phyloP scores from a whole-genome alignment of 179 eudicot genomes.

The Sideroxylon spinosum region DNA sequence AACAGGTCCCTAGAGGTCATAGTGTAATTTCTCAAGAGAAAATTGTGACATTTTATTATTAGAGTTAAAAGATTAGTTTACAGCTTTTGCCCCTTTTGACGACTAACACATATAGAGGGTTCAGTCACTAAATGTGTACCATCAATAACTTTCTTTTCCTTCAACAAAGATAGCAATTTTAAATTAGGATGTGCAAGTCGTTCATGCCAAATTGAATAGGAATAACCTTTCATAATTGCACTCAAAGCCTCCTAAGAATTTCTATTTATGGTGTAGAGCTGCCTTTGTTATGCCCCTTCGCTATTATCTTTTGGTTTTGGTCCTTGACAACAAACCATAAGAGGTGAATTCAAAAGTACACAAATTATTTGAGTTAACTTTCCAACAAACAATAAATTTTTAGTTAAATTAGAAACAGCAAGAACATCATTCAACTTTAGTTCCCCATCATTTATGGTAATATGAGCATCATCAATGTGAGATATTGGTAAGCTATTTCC shows the following conservation, averaged over 20 bases:
- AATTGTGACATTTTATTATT: background rate
- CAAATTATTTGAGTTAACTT: background rate
- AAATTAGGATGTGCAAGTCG: background rate
- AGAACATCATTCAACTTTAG: conserved; percentile 6
- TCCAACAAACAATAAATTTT: background rate
- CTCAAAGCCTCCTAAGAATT: background rate
- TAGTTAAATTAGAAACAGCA: background rate
- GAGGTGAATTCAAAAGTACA: background rate
- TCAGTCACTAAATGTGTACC: too few relatives aligned
- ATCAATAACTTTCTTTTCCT: conserved; percentile 3
- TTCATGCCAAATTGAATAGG: background rate
- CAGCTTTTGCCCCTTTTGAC: conserved; percentile 4
- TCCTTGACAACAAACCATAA: conserved; percentile 7
- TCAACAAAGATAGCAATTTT: background rate
- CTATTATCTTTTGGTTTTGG: background rate
- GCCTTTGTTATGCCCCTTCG: background rate
- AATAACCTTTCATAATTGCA: background rate
- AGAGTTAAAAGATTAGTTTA: background rate
- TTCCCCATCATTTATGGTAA: background rate
- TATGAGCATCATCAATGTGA: background rate
- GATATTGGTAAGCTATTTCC: background rate
- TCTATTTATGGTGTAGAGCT: background rate
- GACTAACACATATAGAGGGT: conserved; percentile 14
- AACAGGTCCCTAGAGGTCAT: conserved; percentile 10
- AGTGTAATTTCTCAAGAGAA: conserved; percentile 14